Conservation (phyloP, 768 basidiomycete genomes). For the Mycena belliarum region DNA sequence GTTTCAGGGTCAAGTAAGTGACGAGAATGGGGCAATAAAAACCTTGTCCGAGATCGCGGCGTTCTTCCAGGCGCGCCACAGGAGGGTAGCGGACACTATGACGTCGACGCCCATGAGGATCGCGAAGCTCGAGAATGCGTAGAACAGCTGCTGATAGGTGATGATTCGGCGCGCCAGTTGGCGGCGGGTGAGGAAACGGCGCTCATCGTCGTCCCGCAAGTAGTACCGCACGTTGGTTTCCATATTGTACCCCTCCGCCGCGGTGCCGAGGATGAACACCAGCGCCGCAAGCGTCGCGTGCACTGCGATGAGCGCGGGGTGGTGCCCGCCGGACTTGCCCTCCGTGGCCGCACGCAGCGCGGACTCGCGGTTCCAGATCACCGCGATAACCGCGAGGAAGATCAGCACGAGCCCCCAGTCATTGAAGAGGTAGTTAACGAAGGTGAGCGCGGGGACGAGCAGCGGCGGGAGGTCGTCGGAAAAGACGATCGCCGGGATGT, state of each 20-base stretch:
- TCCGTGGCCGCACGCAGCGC: constrained; percentile 8
- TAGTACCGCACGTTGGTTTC: constrained; percentile 8
- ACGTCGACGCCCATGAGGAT: constrained; percentile 18
- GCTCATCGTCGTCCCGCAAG: background rate
- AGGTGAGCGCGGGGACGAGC: background rate
- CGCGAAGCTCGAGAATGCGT: constrained; percentile 3
- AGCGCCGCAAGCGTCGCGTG: constrained; percentile 15
- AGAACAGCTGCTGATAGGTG: background rate
- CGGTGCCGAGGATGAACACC: constrained; percentile 16
- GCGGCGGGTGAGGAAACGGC: too few relatives aligned
- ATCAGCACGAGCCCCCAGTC: constrained; percentile 12
- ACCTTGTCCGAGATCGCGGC: constrained; percentile 15
- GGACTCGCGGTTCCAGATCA: constrained; percentile 14
- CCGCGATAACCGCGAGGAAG: constrained; percentile 13
- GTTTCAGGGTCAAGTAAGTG: background rate
- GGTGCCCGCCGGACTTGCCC: constrained; percentile 15
- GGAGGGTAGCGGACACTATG: constrained; percentile 4
- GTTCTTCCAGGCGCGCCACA: constrained; percentile 9
- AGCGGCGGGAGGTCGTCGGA: background rate
- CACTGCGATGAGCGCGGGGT: constrained; percentile 4
- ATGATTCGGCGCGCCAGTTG: background rate
- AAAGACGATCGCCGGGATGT: constrained; percentile 5
- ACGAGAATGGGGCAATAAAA: background rate
- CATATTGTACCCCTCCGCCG: constrained; percentile 6
- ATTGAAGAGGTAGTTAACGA: constrained; percentile 3